Percentiles rank a stretch among this genome's conserved stretches.
Evolutionary conservation across 371 early-diverging fungal species (phyloP).

Genomic region (Mucor velutinosus): DNA sequence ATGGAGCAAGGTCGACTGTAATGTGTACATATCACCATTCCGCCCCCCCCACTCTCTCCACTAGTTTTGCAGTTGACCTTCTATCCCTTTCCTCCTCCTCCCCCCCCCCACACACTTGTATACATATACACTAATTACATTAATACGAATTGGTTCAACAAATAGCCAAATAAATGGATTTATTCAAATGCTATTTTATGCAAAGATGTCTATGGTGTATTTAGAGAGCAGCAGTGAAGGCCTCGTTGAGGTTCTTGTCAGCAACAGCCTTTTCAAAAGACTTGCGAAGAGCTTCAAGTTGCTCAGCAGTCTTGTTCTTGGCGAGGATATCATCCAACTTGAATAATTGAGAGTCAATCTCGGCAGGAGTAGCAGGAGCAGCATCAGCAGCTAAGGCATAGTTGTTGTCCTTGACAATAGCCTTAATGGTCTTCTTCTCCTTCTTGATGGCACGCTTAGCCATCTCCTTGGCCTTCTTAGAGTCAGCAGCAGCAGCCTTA

Average conservation of each 20-base stretch:
- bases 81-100: neutral
- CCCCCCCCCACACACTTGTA: neutral
- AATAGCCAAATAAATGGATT: neutral
- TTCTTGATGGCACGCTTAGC: constrained; percentile 84
- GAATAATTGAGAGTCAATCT: constrained; percentile 66
- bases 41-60: neutral
- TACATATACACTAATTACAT: neutral
- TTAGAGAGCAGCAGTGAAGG: constrained; percentile 50
- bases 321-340: constrained; percentile 73
- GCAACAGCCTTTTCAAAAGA: constrained; percentile 59
- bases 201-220: neutral
- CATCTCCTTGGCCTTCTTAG: constrained; percentile 75
- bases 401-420: constrained; percentile 78
- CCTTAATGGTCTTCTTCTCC: constrained; percentile 90
- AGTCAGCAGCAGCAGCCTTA: constrained; percentile 61
- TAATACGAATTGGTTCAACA: neutral
- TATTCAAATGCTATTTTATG: neutral
- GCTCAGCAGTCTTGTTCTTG: constrained; percentile 64
- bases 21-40: constrained; percentile 1
- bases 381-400: constrained; percentile 69
- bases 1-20: constrained; percentile 30
- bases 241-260: constrained; percentile 56
- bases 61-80: neutral
- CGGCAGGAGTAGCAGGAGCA: constrained; percentile 52
- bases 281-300: constrained; percentile 57